Evolutionary conservation across 352 stramenopile species (phyloP).

Genomic region (Phytopythium chamaehyphon): DNA sequence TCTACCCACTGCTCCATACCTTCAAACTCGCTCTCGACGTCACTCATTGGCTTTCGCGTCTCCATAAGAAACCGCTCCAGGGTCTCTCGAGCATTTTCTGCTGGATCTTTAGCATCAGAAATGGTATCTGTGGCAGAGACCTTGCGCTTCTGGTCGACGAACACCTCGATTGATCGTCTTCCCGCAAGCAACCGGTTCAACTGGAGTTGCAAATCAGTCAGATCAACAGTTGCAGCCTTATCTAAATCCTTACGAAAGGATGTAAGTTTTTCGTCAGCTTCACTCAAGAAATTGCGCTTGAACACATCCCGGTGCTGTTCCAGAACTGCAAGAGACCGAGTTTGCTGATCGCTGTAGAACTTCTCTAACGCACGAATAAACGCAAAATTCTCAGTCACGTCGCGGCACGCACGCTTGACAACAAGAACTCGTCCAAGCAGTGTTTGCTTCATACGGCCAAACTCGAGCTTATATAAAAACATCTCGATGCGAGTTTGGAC

Average conservation of each 20-base stretch:
- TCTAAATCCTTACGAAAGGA: conserved; percentile 58
- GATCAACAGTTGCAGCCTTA: conserved; percentile 44
- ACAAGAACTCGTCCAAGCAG: conserved; percentile 44
- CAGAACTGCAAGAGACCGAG: conserved; percentile 35
- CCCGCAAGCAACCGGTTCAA: conserved; percentile 51
- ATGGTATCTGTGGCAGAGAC: background rate
- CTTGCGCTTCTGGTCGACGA: conserved; percentile 32
- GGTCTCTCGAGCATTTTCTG: conserved; percentile 36
- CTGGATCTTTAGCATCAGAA: conserved; percentile 21
- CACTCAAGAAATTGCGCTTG: conserved; percentile 23
- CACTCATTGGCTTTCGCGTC: conserved; percentile 21
- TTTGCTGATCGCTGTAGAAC: conserved; percentile 42
- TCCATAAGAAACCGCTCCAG: conserved; percentile 51
- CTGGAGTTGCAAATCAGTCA: conserved; percentile 61
- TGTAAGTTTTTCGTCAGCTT: conserved; percentile 46
- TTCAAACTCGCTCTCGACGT: conserved; percentile 65
- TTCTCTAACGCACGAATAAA: conserved; percentile 49
- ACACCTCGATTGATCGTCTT: conserved; percentile 35
- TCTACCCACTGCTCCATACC: conserved; percentile 53
- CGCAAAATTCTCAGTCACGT: conserved; percentile 67
- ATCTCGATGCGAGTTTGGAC: conserved; percentile 66
- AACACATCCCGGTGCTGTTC: conserved; percentile 24
- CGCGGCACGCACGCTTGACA: conserved; percentile 56
- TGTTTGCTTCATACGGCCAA: conserved; percentile 32
- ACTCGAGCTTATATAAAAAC: conserved; percentile 78